Percentiles rank a stretch among this genome's conserved stretches.
These are phyloP conservation scores for Mimosa bimucronata DNA, from an alignment of 306 rosid genomes.

Conservation along the genomic window DNA sequence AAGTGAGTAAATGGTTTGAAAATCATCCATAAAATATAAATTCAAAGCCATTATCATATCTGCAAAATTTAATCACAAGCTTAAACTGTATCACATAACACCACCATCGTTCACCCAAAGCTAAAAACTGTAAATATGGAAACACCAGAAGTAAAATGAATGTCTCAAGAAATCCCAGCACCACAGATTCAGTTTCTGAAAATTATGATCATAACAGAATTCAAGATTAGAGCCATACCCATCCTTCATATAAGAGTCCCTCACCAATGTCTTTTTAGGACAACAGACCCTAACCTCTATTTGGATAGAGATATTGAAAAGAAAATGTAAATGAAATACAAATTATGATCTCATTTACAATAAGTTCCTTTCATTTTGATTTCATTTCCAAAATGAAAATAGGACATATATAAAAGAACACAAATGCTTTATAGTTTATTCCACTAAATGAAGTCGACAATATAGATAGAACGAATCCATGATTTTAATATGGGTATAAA, in stretches of 20 bases:
- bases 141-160: conserved; percentile 19
- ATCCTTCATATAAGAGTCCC: neutral
- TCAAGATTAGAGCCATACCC: neutral
- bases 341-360: neutral
- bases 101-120: neutral
- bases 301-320: neutral
- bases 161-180: conserved; percentile 10
- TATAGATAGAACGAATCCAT: neutral
- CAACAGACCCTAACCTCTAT: neutral
- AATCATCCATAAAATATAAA: neutral
- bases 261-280: neutral
- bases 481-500: neutral
- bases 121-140: neutral
- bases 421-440: no score
- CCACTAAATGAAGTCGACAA: no score
- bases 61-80: neutral
- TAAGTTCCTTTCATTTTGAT: neutral
- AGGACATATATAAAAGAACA: neutral
- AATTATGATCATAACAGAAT: neutral
- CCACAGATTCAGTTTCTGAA: conserved; percentile 1
- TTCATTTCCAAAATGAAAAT: neutral
- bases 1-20: neutral
- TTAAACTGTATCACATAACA: neutral
- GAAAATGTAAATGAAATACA: neutral
- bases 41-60: conserved; percentile 6